These are phyloP conservation scores for Hypoxylon sp. DNA, from an alignment of 2,329 filamentous ascomycete genomes.

Conservation along the genomic window DNA sequence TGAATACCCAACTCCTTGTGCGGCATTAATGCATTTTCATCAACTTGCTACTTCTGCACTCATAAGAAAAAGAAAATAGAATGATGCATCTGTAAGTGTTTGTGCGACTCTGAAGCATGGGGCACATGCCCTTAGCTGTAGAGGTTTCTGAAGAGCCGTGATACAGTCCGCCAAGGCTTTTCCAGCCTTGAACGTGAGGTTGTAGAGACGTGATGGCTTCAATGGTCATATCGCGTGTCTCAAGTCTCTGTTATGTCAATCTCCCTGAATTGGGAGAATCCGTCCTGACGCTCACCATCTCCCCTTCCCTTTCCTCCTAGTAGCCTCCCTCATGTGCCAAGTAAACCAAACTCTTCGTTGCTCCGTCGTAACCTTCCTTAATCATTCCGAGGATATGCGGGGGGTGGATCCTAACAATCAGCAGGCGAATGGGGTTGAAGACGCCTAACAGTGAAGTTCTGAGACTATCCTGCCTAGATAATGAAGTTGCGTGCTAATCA, in stretches of 20 bases:
- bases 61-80: slow-evolving; percentile 46
- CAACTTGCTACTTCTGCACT: slow-evolving; percentile 45
- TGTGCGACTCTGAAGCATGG: slow-evolving; percentile 35
- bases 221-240: slow-evolving; percentile 41
- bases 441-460: slow-evolving; percentile 29
- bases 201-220: slow-evolving; percentile 19
- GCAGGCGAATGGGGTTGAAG: slow-evolving; percentile 23
- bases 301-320: slow-evolving; percentile 34
- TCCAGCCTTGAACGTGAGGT: slow-evolving; percentile 19
- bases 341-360: slow-evolving; percentile 48
- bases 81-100: slow-evolving; percentile 40
- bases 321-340: slow-evolving; percentile 45
- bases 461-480: slow-evolving; percentile 37
- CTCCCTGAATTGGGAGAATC: slow-evolving; percentile 28
- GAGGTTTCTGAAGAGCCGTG: slow-evolving; percentile 35
- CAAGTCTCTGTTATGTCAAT: slow-evolving; percentile 37
- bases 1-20: slow-evolving; percentile 9
- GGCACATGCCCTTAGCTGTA: slow-evolving; percentile 30
- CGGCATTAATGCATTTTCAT: slow-evolving; percentile 46
- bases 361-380: slow-evolving; percentile 47
- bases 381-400: slow-evolving; percentile 41
- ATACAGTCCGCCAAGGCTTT: slow-evolving; percentile 27
- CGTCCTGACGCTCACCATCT: slow-evolving; percentile 20
- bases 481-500: slow-evolving; percentile 39
- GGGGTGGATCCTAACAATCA: slow-evolving; percentile 42